Evolutionary conservation across 1,139 yeast genomes (phyloP), one percentile per base, ranked within the genome.

Genomic region (Suzukiozyma palmioleophila): DNA sequence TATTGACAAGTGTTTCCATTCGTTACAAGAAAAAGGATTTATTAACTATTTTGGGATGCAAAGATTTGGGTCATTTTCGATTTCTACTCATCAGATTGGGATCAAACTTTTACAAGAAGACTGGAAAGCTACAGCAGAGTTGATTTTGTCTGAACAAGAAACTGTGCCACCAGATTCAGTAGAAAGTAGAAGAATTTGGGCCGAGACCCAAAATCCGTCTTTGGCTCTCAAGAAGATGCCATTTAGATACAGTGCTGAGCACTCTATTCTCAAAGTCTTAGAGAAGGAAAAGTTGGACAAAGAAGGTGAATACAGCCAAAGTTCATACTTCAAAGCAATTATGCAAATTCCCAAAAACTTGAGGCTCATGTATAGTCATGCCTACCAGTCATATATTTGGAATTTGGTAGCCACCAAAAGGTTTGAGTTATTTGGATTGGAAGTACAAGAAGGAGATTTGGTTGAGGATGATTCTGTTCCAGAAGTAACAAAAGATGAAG

Each of bases 21-120:
- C 89, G 0, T 67, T 92, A 41, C 66, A 69, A 39, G 69, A 69
- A 1, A 70, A 74, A 25, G 99, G 99, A 0, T 92, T 87, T 51
- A 84, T 92, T 49, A 92, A 92, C 59, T 92, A 94, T 59, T 92
- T 77, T 56, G 99, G 99, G 15, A 84, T 92, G 94, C 99, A 92
- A 67, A 70, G 99, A 56, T 92, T 92, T 59, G 99, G 99, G 26
- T 89, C 98, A 0, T 92, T 89, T 54, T 85, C 96, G 8, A 73
- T 88, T 24, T 87, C 97, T 1, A 90, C 98, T 0, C 97, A 92
- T 60, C 77, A 74, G 26, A 73, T 89, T 39, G 99, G 99, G 37
- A 77, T 78, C 44, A 75, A 75, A 44, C 68, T 92, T 26, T 66
- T 92, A 38, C 72, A 77, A 39, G 80, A 78, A 32, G 81, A 90